phyloP scores from a whole-genome alignment of 495 filamentous ascomycete species.

The Durotheca rogersii region DNA sequence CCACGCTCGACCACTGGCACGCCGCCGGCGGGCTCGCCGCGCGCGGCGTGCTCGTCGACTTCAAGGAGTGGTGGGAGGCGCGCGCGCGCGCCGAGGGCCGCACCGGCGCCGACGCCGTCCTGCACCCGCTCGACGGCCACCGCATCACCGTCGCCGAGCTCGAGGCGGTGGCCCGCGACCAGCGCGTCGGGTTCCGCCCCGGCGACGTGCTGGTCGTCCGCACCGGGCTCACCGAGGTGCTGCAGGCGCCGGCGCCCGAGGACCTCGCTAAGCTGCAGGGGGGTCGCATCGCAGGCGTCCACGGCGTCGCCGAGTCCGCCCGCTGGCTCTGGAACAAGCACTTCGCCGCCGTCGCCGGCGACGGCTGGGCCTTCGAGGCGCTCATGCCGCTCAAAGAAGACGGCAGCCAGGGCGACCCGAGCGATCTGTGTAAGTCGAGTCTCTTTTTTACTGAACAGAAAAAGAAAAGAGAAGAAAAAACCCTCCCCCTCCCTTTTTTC shows the following conservation, averaged over 20 bases:
- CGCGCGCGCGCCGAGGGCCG: constrained; percentile 43
- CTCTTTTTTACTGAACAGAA: too few species aligned
- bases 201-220: constrained; percentile 69
- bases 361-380: constrained; percentile 52
- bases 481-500: too few species aligned
- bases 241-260: constrained; percentile 48
- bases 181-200: constrained; percentile 57
- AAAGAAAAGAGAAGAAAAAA: too few species aligned
- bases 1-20: constrained; percentile 48
- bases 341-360: constrained; percentile 56
- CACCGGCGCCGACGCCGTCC: constrained; percentile 28
- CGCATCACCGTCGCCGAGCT: constrained; percentile 62
- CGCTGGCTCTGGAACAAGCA: constrained; percentile 58
- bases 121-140: constrained; percentile 60
- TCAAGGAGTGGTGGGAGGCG: constrained; percentile 44
- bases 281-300: constrained; percentile 35
- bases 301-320: constrained; percentile 59
- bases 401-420: constrained; percentile 21
- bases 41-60: constrained; percentile 61
- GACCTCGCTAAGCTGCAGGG: constrained; percentile 47
- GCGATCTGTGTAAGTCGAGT: constrained; percentile 44
- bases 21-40: constrained; percentile 53
- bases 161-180: constrained; percentile 56
- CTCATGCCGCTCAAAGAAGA: constrained; percentile 40
- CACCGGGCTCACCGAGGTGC: constrained; percentile 62